These are phyloP conservation scores for Phytophthora agathidicida DNA, from an alignment of 352 stramenopile species.

Conservation along the genomic window DNA sequence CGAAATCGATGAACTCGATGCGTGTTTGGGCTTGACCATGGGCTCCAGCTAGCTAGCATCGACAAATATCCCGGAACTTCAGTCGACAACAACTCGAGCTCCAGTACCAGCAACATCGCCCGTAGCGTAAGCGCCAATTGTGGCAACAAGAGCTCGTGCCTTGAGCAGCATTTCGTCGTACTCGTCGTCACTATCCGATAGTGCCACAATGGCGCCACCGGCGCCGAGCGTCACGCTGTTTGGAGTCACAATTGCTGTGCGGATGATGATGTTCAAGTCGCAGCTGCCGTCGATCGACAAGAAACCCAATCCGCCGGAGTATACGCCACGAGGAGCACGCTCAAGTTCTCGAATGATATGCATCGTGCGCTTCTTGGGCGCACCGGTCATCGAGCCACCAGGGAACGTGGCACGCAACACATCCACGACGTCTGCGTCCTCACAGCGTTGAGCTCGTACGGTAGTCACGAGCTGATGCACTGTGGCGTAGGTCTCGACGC, in stretches of 20 bases:
- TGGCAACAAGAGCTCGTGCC: constrained; percentile 68
- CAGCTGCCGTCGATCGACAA: constrained; percentile 94
- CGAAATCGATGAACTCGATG: constrained; percentile 4
- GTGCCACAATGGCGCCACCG: constrained; percentile 95
- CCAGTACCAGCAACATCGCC: constrained; percentile 45
- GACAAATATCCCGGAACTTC: background rate
- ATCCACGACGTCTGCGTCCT: constrained; percentile 81
- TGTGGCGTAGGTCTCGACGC: constrained; percentile 96
- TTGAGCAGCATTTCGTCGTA: constrained; percentile 95
- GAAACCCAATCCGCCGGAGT: constrained; percentile 96
- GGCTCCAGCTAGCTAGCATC: constrained; percentile 31
- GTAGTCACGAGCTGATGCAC: constrained; percentile 98
- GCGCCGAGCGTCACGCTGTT: constrained; percentile 89
- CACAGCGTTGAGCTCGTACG: constrained; percentile 79
- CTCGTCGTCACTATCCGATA: constrained; percentile 94
- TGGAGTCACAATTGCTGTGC: constrained; percentile 92
- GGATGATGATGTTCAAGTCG: constrained; percentile 98
- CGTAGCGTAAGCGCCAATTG: constrained; percentile 62
- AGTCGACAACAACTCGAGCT: constrained; percentile 38
- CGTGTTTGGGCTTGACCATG: constrained; percentile 24
- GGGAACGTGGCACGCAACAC: constrained; percentile 95
- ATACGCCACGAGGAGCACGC: constrained; percentile 89
- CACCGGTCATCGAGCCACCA: constrained; percentile 97
- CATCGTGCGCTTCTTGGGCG: constrained; percentile 97
- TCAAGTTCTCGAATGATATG: constrained; percentile 95